Percentiles rank a stretch among this genome's conserved stretches.
Evolutionary conservation across 1,139 yeast species (phyloP).

Genomic region (Hyphopichia burtonii): DNA sequence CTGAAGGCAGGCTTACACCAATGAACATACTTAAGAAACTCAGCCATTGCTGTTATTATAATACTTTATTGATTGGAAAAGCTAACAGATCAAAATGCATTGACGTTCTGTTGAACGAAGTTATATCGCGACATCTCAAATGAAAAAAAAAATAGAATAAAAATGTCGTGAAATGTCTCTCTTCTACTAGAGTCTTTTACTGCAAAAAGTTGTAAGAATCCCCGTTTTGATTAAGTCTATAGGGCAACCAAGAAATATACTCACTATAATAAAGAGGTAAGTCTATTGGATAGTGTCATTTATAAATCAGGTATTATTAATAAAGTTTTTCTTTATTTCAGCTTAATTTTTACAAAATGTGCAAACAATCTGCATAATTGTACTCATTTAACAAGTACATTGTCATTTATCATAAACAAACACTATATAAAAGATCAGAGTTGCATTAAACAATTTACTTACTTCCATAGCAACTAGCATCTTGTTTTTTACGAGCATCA

Average conservation of each 20-base stretch:
- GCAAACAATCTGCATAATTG: too few species aligned
- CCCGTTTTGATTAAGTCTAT: too few species aligned
- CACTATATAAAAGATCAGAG: too few species aligned
- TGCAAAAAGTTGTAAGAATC: background rate
- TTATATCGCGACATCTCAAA: background rate
- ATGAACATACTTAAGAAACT: conserved; percentile 15
- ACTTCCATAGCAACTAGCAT: conserved; percentile 16
- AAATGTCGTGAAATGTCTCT: background rate
- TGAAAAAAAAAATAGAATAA: background rate
- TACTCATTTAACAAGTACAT: too few species aligned
- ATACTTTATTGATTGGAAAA: background rate
- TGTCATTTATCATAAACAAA: too few species aligned
- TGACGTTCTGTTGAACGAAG: background rate
- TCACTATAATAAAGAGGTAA: too few species aligned
- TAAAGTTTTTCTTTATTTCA: too few species aligned
- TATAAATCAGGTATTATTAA: too few species aligned
- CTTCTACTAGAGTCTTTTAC: background rate
- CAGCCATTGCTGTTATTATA: conserved; percentile 9
- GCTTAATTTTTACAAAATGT: too few species aligned
- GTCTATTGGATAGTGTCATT: too few species aligned
- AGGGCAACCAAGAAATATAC: too few species aligned
- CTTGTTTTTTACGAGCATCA: conserved; percentile 48
- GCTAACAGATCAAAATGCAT: background rate
- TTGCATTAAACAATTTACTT: background rate
- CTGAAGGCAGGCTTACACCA: too few species aligned